Evolutionary conservation across 768 basidiomycete species (phyloP).

Genomic region (Lactifluus subvellereus): DNA sequence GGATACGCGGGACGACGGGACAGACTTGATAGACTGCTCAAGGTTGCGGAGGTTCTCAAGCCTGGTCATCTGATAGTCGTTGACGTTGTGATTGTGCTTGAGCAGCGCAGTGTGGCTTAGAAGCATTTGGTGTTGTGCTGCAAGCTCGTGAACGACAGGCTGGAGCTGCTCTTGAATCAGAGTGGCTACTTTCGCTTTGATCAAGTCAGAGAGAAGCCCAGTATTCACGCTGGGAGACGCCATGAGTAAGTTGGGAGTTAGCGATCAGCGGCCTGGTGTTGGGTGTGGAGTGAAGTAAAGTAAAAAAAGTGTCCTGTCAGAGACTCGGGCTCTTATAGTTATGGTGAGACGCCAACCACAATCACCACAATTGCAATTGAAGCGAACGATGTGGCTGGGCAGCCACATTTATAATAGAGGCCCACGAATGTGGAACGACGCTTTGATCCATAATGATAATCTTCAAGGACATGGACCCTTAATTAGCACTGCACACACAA

Average conservation of each 20-base stretch:
- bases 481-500: neutral
- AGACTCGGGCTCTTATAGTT: neutral
- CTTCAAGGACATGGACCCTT: neutral
- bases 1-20: neutral
- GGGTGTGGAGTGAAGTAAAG: neutral
- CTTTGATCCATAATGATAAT: neutral
- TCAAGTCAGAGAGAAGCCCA: neutral
- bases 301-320: too few species aligned
- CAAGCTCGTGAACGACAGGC: constrained; percentile 14
- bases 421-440: neutral
- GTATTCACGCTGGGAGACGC: neutral
- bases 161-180: constrained; percentile 15
- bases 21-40: constrained; percentile 20
- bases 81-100: constrained; percentile 15
- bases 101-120: constrained; percentile 2
- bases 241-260: neutral
- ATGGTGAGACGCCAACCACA: neutral
- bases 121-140: constrained; percentile 4
- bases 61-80: constrained; percentile 12
- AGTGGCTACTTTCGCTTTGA: constrained; percentile 5
- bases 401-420: neutral
- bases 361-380: neutral
- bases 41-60: constrained; percentile 17
- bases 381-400: neutral
- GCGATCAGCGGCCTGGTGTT: neutral